Conservation (phyloP, 495 filamentous ascomycete genomes). For the Penicillium chermesinum region DNA sequence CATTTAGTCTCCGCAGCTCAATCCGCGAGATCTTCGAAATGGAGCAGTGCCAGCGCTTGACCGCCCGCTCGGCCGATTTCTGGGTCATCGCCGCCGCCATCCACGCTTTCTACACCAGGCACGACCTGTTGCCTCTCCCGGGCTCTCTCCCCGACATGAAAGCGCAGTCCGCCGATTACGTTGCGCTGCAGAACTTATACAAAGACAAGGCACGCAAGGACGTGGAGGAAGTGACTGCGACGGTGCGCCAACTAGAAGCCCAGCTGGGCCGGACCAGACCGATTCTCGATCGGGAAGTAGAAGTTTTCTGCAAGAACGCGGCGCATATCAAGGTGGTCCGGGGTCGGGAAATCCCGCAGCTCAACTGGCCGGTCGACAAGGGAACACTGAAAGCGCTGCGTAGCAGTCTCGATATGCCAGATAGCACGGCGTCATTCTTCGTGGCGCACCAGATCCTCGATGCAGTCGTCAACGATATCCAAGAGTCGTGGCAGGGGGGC, state of each 20-base stretch:
- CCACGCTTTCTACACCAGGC: conserved; percentile 62
- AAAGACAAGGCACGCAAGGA: conserved; percentile 82
- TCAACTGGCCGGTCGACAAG: conserved; percentile 29
- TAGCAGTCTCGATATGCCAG: conserved; percentile 31
- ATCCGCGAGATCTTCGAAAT: conserved; percentile 76
- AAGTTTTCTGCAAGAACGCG: conserved; percentile 92
- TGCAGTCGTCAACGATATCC: conserved; percentile 41
- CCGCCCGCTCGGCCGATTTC: conserved; percentile 52
- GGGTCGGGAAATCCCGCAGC: conserved; percentile 49
- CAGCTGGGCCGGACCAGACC: conserved; percentile 41
- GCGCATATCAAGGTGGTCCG: conserved; percentile 86
- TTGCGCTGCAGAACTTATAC: conserved; percentile 90
- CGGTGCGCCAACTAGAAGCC: conserved; percentile 58
- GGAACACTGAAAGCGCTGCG: conserved; percentile 30
- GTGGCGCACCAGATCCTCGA: conserved; percentile 68
- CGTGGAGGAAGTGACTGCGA: conserved; percentile 65
- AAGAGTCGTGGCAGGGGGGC: conserved; percentile 15
- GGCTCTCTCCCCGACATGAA: conserved; percentile 98
- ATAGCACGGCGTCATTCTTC: conserved; percentile 72
- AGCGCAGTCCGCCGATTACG: conserved; percentile 85
- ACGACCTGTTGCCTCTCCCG: conserved; percentile 72
- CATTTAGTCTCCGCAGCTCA: conserved; percentile 58
- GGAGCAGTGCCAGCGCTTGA: conserved; percentile 47
- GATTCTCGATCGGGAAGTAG: conserved; percentile 72
- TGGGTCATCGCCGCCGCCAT: conserved; percentile 89